Percentiles rank a stretch among this genome's conserved stretches.
Conservation (phyloP, 345 rosid genomes). For the Cardamine chenopodiifolia region DNA sequence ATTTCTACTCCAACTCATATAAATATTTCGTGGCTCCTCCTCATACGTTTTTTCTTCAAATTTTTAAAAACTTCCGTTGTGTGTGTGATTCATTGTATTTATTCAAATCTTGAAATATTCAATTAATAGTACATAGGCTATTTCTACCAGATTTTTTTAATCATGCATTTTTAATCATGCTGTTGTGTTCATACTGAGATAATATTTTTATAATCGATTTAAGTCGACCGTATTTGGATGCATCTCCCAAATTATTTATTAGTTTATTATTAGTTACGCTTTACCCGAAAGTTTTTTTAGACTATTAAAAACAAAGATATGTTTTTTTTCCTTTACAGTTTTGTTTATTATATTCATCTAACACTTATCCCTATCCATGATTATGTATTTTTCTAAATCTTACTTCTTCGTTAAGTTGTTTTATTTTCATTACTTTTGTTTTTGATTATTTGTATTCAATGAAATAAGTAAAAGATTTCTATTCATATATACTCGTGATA, state of each 20-base stretch:
- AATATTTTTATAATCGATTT: neutral
- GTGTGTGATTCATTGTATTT: neutral
- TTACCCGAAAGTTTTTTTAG: neutral
- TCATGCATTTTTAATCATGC: neutral
- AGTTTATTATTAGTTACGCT: neutral
- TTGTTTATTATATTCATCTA: neutral
- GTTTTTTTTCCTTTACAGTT: neutral
- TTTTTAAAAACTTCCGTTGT: neutral
- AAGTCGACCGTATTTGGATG: conserved; percentile 14
- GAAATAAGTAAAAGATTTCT: neutral
- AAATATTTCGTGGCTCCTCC: conserved; percentile 2
- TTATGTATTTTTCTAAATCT: neutral
- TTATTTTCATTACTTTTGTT: neutral
- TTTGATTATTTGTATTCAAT: neutral
- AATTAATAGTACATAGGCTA: neutral
- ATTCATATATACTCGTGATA: neutral
- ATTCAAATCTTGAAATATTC: neutral
- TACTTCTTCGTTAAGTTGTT: conserved; percentile 3
- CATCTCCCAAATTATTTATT: neutral
- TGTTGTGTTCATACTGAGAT: neutral
- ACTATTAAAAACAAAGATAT: neutral
- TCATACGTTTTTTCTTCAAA: neutral
- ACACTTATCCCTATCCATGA: conserved; percentile 12
- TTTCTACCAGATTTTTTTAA: neutral
- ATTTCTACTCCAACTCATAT: conserved; percentile 30